Evolutionary conservation across 805 yeast genomes (phyloP).

Genomic region (Candida ficus): DNA sequence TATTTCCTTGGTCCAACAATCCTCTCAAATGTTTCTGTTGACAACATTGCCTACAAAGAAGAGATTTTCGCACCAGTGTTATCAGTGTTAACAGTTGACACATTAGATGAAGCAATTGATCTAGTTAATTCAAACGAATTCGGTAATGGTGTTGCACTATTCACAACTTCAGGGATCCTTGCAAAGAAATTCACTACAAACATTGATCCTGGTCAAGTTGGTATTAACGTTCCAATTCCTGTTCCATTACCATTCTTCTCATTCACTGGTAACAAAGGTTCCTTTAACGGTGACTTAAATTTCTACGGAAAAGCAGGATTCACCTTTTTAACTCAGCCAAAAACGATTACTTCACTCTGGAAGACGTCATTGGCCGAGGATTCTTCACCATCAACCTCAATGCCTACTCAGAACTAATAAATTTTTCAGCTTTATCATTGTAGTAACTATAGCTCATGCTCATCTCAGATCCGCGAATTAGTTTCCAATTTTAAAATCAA

Average conservation of each 20-base stretch:
- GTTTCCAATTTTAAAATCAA: no score
- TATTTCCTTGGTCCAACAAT: constrained; percentile 73
- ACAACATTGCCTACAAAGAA: constrained; percentile 62
- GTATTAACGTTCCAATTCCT: constrained; percentile 74
- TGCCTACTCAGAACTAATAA: constrained; percentile 81
- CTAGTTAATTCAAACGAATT: constrained; percentile 56
- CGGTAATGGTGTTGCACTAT: constrained; percentile 70
- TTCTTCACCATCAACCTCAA: constrained; percentile 38
- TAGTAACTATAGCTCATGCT: no score
- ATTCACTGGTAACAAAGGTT: constrained; percentile 71
- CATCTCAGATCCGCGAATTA: no score
- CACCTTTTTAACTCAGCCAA: constrained; percentile 66
- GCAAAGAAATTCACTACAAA: constrained; percentile 66
- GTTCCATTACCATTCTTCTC: constrained; percentile 81
- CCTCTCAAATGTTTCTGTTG: constrained; percentile 54
- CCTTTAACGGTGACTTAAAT: constrained; percentile 74
- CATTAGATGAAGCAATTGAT: constrained; percentile 67
- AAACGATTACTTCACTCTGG: constrained; percentile 72
- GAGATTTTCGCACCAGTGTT: constrained; percentile 77
- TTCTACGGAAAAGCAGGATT: constrained; percentile 77
- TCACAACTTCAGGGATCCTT: constrained; percentile 65
- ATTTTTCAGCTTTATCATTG: no score
- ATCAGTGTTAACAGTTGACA: constrained; percentile 54
- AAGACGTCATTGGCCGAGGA: constrained; percentile 45
- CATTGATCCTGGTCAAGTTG: constrained; percentile 72